Base-by-base conservation (phyloP, 192 early-diverging fungal species). In the Phlyctochytrium arcticum region DNA sequence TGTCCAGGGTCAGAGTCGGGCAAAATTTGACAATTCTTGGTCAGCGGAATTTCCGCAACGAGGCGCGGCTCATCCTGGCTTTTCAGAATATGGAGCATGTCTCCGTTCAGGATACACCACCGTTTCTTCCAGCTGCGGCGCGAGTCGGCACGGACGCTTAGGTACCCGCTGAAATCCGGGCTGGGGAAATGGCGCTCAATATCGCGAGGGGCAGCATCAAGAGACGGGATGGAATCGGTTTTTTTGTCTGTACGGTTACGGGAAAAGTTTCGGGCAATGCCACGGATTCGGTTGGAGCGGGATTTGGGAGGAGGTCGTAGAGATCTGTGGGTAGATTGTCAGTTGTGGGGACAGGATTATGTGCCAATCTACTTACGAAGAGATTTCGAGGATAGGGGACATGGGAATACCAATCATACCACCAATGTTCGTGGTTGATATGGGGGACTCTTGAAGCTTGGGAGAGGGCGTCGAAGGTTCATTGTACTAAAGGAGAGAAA, bases 31-130 rank as follows among this genome's bases (percentile, higher is more conserved):
- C 46, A 67, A 8, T 32, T 56, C 10, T 35, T 1, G 8, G 32
- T 17, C 6, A 67, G 59, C 7, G 54, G 54, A 31, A 65, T 65
- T 8, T 33, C 26, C 33, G 61, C 35, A 7, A 21, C 19, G 21
- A 63, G 27, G 10, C 2, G 26, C 9, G 39, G 39, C 15, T 44
- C 21, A 44, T 2, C 64, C 36, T 36, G 21, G 17, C 61, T n/a
- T 33, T 73, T 73, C 34, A 58, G 46, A 29, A 68, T 39, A 30
- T 48, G 62, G 3, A 73, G 31, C 49, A 26, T 21, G 4, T 33
- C 66, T 8, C n/a, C 49, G 6, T 64, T n/a, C 30, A 73, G 12
- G 23, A 73, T 55, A 56, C 66, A 69, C 59, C 60, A 73, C 57
- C 71, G 66, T 19, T 51, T 54, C 67, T 73, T 73, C 59, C 59